Evolutionary conservation across 495 filamentous ascomycete genomes (phyloP).

Genomic region (Wilcoxina mikolae): DNA sequence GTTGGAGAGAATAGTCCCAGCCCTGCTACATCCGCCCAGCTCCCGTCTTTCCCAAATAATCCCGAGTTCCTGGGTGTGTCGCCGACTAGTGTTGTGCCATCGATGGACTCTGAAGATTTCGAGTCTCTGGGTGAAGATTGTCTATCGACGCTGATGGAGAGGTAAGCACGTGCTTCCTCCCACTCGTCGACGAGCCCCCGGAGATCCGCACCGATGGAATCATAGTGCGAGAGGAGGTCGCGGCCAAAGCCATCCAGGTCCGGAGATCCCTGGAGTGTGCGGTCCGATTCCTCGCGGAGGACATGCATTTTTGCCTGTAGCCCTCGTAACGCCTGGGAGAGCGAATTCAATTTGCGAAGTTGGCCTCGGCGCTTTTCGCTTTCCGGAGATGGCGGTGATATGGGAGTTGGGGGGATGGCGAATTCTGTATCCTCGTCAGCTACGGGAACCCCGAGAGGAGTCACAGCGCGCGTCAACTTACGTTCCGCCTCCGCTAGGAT

Average conservation of each 20-base stretch:
- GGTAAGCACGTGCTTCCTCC: slow-evolving; percentile 66
- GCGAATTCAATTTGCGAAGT: slow-evolving; percentile 65
- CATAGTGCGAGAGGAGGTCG: slow-evolving; percentile 73
- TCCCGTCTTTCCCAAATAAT: slow-evolving; percentile 58
- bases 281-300: slow-evolving; percentile 74
- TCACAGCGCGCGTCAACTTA: slow-evolving; percentile 34
- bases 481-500: slow-evolving; percentile 75
- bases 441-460: not conserved
- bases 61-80: slow-evolving; percentile 39
- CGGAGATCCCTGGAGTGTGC: slow-evolving; percentile 48
- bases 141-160: slow-evolving; percentile 58
- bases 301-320: slow-evolving; percentile 92
- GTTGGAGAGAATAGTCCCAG: slow-evolving; percentile 29
- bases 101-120: slow-evolving; percentile 65
- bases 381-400: slow-evolving; percentile 51
- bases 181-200: slow-evolving; percentile 73
- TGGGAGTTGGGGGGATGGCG: slow-evolving; percentile 46
- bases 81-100: slow-evolving; percentile 69
- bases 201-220: slow-evolving; percentile 81
- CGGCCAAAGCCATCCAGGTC: slow-evolving; percentile 59
- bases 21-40: slow-evolving; percentile 42
- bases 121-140: slow-evolving; percentile 52
- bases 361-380: slow-evolving; percentile 72
- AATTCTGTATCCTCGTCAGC: slow-evolving; percentile 31
- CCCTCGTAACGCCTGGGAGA: slow-evolving; percentile 79